phyloP scores from a whole-genome alignment of 805 yeast species.

The Saturnispora serradocipensis region DNA sequence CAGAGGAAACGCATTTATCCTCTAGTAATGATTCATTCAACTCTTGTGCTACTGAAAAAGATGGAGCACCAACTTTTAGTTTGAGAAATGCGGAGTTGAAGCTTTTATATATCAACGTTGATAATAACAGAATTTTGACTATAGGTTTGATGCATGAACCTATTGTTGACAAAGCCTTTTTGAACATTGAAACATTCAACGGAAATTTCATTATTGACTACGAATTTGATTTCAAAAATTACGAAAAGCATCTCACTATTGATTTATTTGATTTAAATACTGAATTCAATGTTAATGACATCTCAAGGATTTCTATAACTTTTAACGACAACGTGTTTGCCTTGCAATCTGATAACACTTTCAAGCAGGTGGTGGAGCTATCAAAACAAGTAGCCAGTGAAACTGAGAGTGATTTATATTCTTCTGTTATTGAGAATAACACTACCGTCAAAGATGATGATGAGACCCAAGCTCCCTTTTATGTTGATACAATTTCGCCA shows the following conservation, averaged over 20 bases:
- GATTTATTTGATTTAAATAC: neutral
- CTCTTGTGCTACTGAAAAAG: neutral
- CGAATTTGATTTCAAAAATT: neutral
- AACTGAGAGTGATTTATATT: neutral
- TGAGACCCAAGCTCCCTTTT: neutral
- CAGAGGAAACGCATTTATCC: neutral
- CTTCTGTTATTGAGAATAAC: neutral
- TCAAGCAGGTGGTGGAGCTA: neutral
- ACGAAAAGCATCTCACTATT: constrained; percentile 3
- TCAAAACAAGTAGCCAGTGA: neutral
- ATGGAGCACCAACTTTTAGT: neutral
- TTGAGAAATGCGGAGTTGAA: neutral
- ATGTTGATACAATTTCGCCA: neutral
- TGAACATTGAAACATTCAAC: constrained; percentile 1
- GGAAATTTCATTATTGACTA: neutral
- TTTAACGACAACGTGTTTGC: neutral
- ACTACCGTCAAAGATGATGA: neutral
- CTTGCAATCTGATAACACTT: neutral
- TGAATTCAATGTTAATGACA: constrained; percentile 1
- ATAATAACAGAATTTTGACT: neutral
- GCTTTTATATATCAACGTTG: neutral
- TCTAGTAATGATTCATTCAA: neutral
- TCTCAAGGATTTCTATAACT: neutral
- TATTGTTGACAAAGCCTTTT: neutral
- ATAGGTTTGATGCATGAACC: neutral